Percentiles rank a stretch among this genome's conserved stretches.
phyloP scores from a whole-genome alignment of 345 rosid genomes.

The Sonneratia alba region DNA sequence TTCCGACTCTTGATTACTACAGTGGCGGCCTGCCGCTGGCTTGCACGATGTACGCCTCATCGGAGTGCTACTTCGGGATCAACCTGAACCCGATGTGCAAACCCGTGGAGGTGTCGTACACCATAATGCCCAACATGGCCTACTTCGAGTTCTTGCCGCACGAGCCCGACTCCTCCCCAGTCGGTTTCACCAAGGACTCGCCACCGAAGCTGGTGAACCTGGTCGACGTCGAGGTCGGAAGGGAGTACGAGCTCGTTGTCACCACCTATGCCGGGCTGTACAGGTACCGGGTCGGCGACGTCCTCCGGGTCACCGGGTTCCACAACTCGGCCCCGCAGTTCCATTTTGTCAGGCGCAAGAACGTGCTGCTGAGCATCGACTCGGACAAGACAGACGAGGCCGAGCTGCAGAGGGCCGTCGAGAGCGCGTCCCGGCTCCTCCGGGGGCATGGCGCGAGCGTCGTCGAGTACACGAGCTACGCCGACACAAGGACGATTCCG shows the following conservation, averaged over 20 bases:
- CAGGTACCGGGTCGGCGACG: slow-evolving; percentile 89
- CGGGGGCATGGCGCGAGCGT: slow-evolving; percentile 49
- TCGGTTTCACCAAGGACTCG: slow-evolving; percentile 15
- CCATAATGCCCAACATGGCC: slow-evolving; percentile 94
- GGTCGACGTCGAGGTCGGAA: slow-evolving; percentile 66
- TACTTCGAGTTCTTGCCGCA: slow-evolving; percentile 87
- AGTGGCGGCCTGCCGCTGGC: slow-evolving; percentile 76
- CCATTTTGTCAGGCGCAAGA: slow-evolving; percentile 74
- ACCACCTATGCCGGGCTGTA: slow-evolving; percentile 78
- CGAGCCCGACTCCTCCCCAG: slow-evolving; percentile 21
- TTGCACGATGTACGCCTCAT: slow-evolving; percentile 95
- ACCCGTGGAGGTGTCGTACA: slow-evolving; percentile 80
- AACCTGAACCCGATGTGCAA: slow-evolving; percentile 80
- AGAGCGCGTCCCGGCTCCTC: slow-evolving; percentile 46
- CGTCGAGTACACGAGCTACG: slow-evolving; percentile 90
- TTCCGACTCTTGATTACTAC: slow-evolving; percentile 84
- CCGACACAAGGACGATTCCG: slow-evolving; percentile 62
- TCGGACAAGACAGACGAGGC: slow-evolving; percentile 91
- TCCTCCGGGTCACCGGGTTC: slow-evolving; percentile 83
- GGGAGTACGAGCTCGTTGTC: slow-evolving; percentile 83
- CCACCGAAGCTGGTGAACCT: slow-evolving; percentile 46
- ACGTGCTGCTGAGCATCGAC: slow-evolving; percentile 81
- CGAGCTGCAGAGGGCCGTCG: slow-evolving; percentile 71
- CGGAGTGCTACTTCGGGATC: slow-evolving; percentile 87
- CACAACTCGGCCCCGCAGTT: slow-evolving; percentile 91